Conservation (phyloP, 768 basidiomycete genomes). For the Serendipita sp. region DNA sequence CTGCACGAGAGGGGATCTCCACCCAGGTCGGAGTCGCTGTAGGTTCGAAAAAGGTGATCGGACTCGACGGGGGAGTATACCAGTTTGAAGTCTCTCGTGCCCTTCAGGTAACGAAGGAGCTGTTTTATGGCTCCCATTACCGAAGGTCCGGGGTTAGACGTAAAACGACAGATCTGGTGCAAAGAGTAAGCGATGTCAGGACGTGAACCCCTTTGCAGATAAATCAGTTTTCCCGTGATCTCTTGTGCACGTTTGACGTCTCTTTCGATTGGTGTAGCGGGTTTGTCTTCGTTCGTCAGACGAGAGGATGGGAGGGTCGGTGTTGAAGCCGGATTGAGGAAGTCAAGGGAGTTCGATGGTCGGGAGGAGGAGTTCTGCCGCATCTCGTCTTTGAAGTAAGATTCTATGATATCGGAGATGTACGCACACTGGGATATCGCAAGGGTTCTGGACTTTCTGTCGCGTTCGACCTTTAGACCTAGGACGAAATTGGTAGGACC, state of each 20-base stretch:
- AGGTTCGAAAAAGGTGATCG: slow-evolving; percentile 10
- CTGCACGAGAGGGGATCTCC: slow-evolving; percentile 12
- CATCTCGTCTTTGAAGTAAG: background rate
- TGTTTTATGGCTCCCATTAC: too few species aligned
- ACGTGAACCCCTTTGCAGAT: slow-evolving; percentile 6
- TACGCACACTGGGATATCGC: background rate
- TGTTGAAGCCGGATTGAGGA: background rate
- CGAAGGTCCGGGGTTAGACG: slow-evolving; percentile 8
- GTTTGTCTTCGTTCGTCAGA: background rate
- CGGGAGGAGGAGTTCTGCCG: background rate
- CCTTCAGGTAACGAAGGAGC: too few species aligned
- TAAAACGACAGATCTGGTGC: slow-evolving; percentile 17
- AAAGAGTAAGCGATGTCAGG: slow-evolving; percentile 19
- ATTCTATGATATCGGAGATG: background rate
- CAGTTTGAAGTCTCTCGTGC: background rate
- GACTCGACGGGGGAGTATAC: background rate
- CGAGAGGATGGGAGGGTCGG: background rate
- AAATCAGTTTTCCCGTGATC: background rate
- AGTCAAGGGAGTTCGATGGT: too few species aligned
- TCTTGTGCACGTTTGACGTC: background rate
- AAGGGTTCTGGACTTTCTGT: background rate
- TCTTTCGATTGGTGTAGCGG: background rate
- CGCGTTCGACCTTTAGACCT: slow-evolving; percentile 18
- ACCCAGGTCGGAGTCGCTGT: slow-evolving; percentile 18
- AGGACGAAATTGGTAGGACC: slow-evolving; percentile 10